phyloP scores from a whole-genome alignment of 371 early-diverging fungal species.

The Parasitella parasitica region DNA sequence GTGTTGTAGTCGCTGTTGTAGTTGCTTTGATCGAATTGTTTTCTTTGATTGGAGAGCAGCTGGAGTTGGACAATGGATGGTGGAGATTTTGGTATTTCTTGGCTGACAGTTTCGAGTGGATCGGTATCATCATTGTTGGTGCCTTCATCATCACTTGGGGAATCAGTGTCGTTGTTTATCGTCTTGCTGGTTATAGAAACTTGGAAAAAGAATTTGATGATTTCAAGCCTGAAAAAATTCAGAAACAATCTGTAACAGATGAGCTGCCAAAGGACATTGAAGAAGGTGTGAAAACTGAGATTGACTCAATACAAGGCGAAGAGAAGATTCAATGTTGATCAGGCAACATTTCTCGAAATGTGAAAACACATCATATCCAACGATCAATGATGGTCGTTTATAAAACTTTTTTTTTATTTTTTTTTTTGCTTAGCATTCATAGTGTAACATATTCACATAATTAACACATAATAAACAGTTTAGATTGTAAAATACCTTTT shows the following conservation, averaged over 20 bases:
- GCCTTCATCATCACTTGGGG: constrained; percentile 52
- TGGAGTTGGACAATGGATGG: constrained; percentile 51
- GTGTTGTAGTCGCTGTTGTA: constrained; percentile 57
- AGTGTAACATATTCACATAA: background rate
- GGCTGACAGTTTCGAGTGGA: constrained; percentile 53
- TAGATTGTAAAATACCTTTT: background rate
- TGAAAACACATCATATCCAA: background rate
- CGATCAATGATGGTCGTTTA: background rate
- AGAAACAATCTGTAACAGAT: background rate
- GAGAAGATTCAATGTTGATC: background rate
- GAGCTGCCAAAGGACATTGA: constrained; percentile 6
- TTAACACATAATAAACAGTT: background rate
- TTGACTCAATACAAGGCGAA: background rate
- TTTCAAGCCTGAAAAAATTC: constrained; percentile 13
- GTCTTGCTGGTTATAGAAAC: constrained; percentile 39
- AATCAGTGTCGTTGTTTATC: constrained; percentile 46
- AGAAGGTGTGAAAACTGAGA: background rate
- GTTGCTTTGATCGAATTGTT: constrained; percentile 61
- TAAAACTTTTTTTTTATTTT: background rate
- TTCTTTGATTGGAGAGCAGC: constrained; percentile 44
- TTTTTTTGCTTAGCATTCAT: background rate
- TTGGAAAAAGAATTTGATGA: constrained; percentile 43
- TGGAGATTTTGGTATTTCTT: constrained; percentile 57
- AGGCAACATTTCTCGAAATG: background rate
- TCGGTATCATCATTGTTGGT: constrained; percentile 56